A percentile compares a stretch with the other conserved stretches of the same genome.
phyloP scores from a whole-genome alignment of 192 early-diverging fungal species.

The Backusella liffmaniae region DNA sequence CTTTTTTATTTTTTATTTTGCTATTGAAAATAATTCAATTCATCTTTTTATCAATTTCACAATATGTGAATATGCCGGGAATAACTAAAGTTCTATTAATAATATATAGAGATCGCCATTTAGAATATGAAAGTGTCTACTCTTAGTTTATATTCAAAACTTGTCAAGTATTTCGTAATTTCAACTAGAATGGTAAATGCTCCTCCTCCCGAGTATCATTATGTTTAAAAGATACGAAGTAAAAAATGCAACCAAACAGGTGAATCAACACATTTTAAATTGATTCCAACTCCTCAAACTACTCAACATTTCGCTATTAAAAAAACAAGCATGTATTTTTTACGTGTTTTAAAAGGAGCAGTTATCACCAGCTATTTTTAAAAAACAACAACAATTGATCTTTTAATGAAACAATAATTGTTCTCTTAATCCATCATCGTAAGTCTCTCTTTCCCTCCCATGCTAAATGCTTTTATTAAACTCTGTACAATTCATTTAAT shows the following conservation, averaged over 20 bases:
- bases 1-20: neutral
- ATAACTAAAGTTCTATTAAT: neutral
- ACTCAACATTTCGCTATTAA: neutral
- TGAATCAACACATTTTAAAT: neutral
- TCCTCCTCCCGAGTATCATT: neutral
- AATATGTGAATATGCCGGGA: neutral
- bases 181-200: neutral
- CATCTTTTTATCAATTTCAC: neutral
- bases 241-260: neutral
- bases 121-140: neutral
- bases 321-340: neutral
- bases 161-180: neutral
- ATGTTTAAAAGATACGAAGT: neutral
- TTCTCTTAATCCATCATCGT: neutral
- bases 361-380: too few relatives aligned
- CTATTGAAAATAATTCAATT: neutral
- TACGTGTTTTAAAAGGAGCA: neutral
- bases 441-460: neutral
- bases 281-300: neutral
- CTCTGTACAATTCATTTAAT: too few relatives aligned
- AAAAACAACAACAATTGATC: neutral
- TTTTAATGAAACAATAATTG: neutral
- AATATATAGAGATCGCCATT: neutral
- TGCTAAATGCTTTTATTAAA: neutral
- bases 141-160: neutral